Percentiles rank a stretch among this genome's conserved stretches.
Conservation (phyloP, 495 filamentous ascomycete genomes). For the Pseudomonodictys pantanalensis region DNA sequence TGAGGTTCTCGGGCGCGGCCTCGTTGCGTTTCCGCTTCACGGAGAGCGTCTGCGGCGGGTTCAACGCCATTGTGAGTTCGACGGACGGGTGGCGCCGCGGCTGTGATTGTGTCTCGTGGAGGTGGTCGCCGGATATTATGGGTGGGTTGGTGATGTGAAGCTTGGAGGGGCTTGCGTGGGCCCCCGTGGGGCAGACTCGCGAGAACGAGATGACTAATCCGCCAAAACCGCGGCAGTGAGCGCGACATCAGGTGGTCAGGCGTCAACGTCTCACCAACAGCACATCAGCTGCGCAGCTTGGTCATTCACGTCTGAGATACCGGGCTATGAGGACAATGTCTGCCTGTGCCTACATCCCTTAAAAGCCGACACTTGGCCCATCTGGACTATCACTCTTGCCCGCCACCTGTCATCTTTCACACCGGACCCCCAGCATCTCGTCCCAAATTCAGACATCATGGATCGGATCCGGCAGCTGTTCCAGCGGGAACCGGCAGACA, state of each 20-base stretch:
- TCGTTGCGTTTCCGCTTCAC: conserved; percentile 26
- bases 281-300: neutral
- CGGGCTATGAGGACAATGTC: neutral
- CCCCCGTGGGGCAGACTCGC: too few species aligned
- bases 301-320: too few species aligned
- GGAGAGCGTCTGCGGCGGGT: conserved; percentile 14
- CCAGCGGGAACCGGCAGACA: conserved; percentile 8
- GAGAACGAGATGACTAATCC: too few species aligned
- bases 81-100: neutral
- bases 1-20: neutral
- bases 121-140: neutral
- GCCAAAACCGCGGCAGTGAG: too few species aligned
- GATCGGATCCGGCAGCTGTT: conserved; percentile 35
- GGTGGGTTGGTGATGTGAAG: too few species aligned
- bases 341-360: neutral
- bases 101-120: neutral
- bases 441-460: conserved; percentile 24
- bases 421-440: neutral
- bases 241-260: neutral
- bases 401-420: neutral
- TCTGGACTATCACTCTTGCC: neutral
- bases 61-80: neutral
- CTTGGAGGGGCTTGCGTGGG: too few species aligned
- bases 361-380: neutral
- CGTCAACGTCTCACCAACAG: neutral